These are phyloP conservation scores for Leccinum fibrillosum DNA, from an alignment of 768 basidiomycete species.

Conservation along the genomic window DNA sequence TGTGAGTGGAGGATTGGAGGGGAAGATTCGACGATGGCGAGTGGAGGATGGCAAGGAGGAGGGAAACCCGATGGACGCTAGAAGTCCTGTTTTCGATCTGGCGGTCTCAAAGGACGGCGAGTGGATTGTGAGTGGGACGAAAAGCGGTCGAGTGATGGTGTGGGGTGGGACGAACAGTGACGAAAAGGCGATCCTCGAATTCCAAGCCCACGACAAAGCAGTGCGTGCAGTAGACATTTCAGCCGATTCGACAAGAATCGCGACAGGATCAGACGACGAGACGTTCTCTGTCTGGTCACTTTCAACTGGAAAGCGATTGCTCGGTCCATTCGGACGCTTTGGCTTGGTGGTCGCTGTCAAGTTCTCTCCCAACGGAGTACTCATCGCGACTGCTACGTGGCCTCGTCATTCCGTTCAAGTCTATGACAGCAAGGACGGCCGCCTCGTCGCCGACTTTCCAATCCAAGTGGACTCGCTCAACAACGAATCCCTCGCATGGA, in stretches of 20 bases:
- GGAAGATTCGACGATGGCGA: too few relatives aligned
- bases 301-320: background rate
- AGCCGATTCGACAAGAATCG: background rate
- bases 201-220: too few relatives aligned
- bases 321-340: background rate
- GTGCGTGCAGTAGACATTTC: too few relatives aligned
- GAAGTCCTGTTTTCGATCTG: too few relatives aligned
- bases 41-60: too few relatives aligned
- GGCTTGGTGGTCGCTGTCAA: background rate
- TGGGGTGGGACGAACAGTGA: too few relatives aligned
- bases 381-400: background rate
- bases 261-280: background rate
- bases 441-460: background rate
- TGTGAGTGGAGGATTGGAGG: too few relatives aligned
- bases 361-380: background rate
- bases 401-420: background rate
- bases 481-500: background rate
- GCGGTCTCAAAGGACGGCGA: too few relatives aligned
- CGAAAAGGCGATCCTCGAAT: too few relatives aligned
- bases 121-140: too few relatives aligned
- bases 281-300: background rate
- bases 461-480: background rate
- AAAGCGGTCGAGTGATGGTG: too few relatives aligned
- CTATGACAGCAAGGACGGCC: background rate
- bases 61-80: too few relatives aligned